Percentiles rank a stretch among this genome's conserved stretches.
Evolutionary conservation across 306 rosid genomes (phyloP).

Genomic region (Quillaja saponaria): DNA sequence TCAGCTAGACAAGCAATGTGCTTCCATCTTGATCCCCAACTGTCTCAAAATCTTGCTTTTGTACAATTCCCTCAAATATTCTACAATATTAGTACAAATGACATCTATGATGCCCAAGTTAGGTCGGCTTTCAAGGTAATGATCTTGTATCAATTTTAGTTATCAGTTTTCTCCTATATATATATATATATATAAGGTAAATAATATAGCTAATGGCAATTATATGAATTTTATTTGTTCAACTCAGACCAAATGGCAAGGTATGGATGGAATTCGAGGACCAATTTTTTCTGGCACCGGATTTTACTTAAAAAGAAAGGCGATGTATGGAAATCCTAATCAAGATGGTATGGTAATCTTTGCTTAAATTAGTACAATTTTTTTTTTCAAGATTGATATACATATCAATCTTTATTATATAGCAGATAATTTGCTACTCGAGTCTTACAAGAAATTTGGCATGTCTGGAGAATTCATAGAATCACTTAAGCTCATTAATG

Average conservation of each 20-base stretch:
- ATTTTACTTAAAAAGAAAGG: constrained; percentile 42
- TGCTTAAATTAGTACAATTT: background rate
- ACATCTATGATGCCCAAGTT: constrained; percentile 47
- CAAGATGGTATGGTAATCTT: constrained; percentile 32
- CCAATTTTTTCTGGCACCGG: constrained; percentile 55
- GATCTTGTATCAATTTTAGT: background rate
- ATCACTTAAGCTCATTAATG: constrained; percentile 32
- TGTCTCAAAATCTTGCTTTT: constrained; percentile 34
- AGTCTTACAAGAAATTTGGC: constrained; percentile 35
- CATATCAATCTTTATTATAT: background rate
- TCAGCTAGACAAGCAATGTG: constrained; percentile 73
- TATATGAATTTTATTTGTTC: background rate
- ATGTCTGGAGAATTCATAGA: constrained; percentile 33
- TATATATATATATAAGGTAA: too few species aligned
- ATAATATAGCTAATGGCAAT: background rate
- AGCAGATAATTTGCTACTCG: constrained; percentile 34
- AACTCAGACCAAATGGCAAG: constrained; percentile 52
- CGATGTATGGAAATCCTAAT: constrained; percentile 45
- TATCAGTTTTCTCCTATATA: background rate
- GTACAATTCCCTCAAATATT: constrained; percentile 62
- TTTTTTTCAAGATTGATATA: background rate
- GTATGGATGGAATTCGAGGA: constrained; percentile 54
- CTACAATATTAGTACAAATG: constrained; percentile 51
- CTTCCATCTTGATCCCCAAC: constrained; percentile 58
- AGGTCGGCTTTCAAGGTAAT: constrained; percentile 46